A percentile compares a stretch with the other conserved stretches of the same genome.
Conservation (phyloP, 768 basidiomycete genomes). For the Pleurotus citrinopileatus region DNA sequence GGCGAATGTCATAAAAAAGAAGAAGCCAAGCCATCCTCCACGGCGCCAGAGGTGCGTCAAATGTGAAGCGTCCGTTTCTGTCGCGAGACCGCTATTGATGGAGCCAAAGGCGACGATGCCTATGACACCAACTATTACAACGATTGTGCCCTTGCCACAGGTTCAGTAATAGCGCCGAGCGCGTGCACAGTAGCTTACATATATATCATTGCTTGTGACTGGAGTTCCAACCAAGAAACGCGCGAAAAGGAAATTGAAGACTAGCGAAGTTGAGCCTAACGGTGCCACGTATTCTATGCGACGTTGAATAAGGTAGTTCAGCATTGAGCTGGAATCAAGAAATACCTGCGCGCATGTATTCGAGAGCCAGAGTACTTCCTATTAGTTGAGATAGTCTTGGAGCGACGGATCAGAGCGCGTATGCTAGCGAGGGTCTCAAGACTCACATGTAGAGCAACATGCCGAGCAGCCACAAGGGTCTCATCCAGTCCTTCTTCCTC, state of each 20-base stretch:
- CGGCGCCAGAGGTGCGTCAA: constrained; percentile 86
- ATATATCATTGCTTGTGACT: constrained; percentile 80
- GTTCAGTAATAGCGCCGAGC: not conserved
- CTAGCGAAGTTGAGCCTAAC: constrained; percentile 86
- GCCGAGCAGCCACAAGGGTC: constrained; percentile 88
- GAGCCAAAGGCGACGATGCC: constrained; percentile 88
- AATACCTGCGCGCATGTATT: constrained; percentile 82
- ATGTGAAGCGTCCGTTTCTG: constrained; percentile 70
- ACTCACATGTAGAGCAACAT: constrained; percentile 92
- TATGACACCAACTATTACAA: constrained; percentile 81
- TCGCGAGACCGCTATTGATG: constrained; percentile 75
- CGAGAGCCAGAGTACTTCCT: constrained; percentile 82
- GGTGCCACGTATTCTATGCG: constrained; percentile 89
- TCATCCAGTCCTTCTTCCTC: constrained; percentile 72
- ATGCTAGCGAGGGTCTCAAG: no score
- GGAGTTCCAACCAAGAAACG: constrained; percentile 84
- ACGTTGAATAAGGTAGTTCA: not conserved
- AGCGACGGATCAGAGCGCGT: no score
- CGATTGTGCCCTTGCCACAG: constrained; percentile 64
- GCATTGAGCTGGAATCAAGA: constrained; percentile 16
- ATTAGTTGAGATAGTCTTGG: constrained; percentile 78
- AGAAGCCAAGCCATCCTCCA: constrained; percentile 87
- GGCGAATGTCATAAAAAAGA: constrained; percentile 73
- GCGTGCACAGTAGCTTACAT: constrained; percentile 42
- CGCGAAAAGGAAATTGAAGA: constrained; percentile 97